A percentile compares a stretch with the other conserved stretches of the same genome.
These are phyloP conservation scores for Solanum commersonii DNA, from an alignment of 257 asterid species.

Conservation along the genomic window DNA sequence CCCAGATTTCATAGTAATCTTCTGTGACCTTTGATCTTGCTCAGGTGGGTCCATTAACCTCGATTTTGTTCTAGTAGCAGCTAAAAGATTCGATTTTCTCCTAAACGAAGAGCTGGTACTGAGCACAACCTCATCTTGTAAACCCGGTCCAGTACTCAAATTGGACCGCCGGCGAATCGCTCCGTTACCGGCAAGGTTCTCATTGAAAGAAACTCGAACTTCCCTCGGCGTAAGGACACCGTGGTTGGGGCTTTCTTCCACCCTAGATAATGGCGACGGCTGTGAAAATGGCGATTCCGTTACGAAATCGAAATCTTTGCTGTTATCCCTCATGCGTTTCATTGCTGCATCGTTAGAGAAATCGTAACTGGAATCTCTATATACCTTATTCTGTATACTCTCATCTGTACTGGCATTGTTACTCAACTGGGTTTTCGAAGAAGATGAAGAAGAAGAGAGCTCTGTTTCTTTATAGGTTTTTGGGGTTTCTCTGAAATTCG, in stretches of 20 bases:
- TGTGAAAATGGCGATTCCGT: constrained; percentile 32
- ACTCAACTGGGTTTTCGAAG: not conserved
- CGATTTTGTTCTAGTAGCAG: constrained; percentile 39
- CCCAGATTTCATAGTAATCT: constrained; percentile 34
- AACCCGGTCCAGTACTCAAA: constrained; percentile 13
- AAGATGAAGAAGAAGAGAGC: not conserved
- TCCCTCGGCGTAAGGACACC: constrained; percentile 33
- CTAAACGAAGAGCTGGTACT: constrained; percentile 46
- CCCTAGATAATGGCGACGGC: constrained; percentile 32
- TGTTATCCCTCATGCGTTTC: constrained; percentile 5
- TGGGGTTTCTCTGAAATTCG: not conserved
- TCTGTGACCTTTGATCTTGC: constrained; percentile 20
- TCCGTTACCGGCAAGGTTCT: constrained; percentile 6
- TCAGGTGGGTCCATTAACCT: constrained; percentile 62
- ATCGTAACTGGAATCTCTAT: constrained; percentile 41
- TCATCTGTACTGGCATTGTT: not conserved
- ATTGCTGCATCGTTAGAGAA: constrained; percentile 31
- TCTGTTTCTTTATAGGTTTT: not conserved
- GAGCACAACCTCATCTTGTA: constrained; percentile 42
- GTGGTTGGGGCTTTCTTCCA: constrained; percentile 40
- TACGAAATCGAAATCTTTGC: constrained; percentile 31
- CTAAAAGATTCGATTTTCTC: constrained; percentile 38
- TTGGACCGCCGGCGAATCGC: constrained; percentile 40
- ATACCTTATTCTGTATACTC: constrained; percentile 2
- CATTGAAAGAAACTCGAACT: constrained; percentile 42